These are phyloP conservation scores for Entomortierella lignicola DNA, from an alignment of 192 early-diverging fungal genomes.

Conservation along the genomic window DNA sequence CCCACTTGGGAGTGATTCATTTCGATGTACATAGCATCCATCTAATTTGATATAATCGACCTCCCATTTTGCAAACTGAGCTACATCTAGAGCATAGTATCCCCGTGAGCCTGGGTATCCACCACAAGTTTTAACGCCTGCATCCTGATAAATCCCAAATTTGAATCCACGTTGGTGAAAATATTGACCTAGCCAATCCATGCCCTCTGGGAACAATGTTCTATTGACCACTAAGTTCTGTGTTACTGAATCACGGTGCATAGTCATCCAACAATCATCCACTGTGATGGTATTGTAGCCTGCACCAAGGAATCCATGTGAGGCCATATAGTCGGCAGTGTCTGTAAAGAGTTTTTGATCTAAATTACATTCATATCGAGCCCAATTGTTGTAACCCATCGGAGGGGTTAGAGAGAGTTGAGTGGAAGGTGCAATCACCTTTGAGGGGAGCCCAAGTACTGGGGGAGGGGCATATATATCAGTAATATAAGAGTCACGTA, in stretches of 20 bases:
- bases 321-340: conserved; percentile 60
- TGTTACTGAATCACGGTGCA: conserved; percentile 42
- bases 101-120: conserved; percentile 59
- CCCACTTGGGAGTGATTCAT: conserved; percentile 39
- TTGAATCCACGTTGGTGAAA: conserved; percentile 61
- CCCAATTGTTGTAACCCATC: conserved; percentile 74
- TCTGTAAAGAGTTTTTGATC: conserved; percentile 63
- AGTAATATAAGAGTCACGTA: conserved; percentile 16
- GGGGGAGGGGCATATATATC: conserved; percentile 1
- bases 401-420: conserved; percentile 30
- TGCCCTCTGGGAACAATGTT: conserved; percentile 64
- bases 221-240: conserved; percentile 47
- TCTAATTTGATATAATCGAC: conserved; percentile 74
- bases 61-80: conserved; percentile 63
- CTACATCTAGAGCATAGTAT: conserved; percentile 61
- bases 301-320: conserved; percentile 47
- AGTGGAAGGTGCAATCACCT: not conserved
- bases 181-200: conserved; percentile 61
- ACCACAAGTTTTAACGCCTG: conserved; percentile 63
- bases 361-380: conserved; percentile 61
- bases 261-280: conserved; percentile 69
- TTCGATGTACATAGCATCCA: conserved; percentile 62
- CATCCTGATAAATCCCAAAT: conserved; percentile 57
- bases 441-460: conserved; percentile 12
- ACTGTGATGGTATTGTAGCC: conserved; percentile 70